Evolutionary conservation across 192 early-diverging fungal genomes (phyloP), one percentile per base, ranked within the genome.

Genomic region (Allomyces javanicus): DNA sequence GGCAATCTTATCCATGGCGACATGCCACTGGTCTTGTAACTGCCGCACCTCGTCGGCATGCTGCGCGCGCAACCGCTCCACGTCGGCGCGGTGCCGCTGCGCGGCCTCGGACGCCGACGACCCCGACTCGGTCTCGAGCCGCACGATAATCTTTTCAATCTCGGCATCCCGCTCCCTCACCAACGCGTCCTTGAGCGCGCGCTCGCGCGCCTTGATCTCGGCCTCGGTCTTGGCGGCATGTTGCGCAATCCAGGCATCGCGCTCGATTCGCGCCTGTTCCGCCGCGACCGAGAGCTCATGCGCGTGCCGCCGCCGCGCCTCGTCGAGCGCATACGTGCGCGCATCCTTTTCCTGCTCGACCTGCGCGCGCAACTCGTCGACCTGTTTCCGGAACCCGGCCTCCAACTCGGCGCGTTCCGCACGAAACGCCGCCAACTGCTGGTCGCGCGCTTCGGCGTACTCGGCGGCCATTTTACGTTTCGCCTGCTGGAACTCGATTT

Each of bases 401-500:
- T 74, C 75, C 23, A 75, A 76, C 6, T 45, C 22, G 24, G 70
- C 65, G 5, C 71, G 67, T 17, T 74, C 73, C 62, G 72, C 68
- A 24, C 73, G 74, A 55, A 62, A 19, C 22, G 70, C 63, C 61
- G 77, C 73, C 24, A 64, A 44, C 11, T 75, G 11, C 21, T 66
- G 26, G 33, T 76, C 72, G 64, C 71, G 68, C 65, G 75, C 65
- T 58, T 82, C 78, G 12, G 78, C 78, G 63, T 78, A 75, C 62
- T 83, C 81, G 19, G 78, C 62, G 0, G 70, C 11, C 26, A 80
- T 55, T 71, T 83, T 83, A 19, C 81, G 73, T 50, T 78, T 78
- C 63, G 82, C 76, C 64, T 83, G 81, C 68, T 78, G 75, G 67
- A 82, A 83, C 77, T 83, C 81, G 80, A 83, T 79, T 64, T 83